Evolutionary conservation across 2,329 filamentous ascomycete genomes (phyloP), one percentile per base, ranked within the genome.

Genomic region (Pestalotiopsis sp.): DNA sequence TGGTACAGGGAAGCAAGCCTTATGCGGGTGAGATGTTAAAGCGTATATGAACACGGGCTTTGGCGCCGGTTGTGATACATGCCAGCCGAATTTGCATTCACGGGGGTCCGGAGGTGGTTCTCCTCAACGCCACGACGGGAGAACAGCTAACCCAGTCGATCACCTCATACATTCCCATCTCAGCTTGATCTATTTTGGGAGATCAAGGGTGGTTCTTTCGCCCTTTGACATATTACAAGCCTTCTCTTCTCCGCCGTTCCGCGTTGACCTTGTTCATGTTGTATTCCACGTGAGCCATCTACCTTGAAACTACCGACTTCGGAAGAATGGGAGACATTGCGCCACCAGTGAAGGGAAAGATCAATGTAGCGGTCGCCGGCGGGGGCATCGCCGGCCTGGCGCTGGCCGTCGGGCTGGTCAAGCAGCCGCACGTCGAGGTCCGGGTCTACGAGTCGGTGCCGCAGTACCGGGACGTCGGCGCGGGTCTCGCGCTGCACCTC

Each of bases 381-480:
- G 75, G 75, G 39, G 79, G 79, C 63, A 79, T 83, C 52, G 77
- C 78, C 6, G 81, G 81, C 12, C 73, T 80, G 14, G 76, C 79
- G 11, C 77, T 83, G 3, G 76, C 78, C 11, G 78, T 77, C 1
- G 80, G 77, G 23, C 72, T 83, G 12, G 69, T 75, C n/a, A 78
- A 78, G 67, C 72, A 78, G 56, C 64, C 69, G 4, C 76, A 81
- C 66, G 71, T 82, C 25, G 72, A 77, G n/a, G 73, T 80, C 4
- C 73, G 77, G 41, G 77, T 83, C 20, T 83, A 80, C 71, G 81
- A 83, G 65, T 71, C 77, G 2, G 78, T 73, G 23, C 69, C 65
- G 60, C 70, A 67, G 71, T 80, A 77, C 73, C 72, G 67, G 73
- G 76, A 82, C 64, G 72, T 81, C 41, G 81, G 81, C 12, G 79